Percentiles rank a stretch among this genome's conserved stretches.
phyloP scores from a whole-genome alignment of 768 basidiomycete species.

The Xanthoconium stramineum region DNA sequence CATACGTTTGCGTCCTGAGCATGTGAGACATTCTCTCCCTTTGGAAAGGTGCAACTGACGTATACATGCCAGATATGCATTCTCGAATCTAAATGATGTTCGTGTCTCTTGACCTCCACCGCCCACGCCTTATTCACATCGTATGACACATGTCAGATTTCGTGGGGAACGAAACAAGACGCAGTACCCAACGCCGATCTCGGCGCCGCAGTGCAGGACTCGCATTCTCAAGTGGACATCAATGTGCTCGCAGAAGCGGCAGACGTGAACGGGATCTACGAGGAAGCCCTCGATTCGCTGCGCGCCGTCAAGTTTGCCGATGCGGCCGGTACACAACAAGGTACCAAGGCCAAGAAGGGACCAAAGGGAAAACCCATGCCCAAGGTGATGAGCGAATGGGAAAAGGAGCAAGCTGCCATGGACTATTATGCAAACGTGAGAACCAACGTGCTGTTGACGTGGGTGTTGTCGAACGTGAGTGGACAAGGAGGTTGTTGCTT shows the following conservation, averaged over 20 bases:
- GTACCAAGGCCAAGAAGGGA: slow-evolving; percentile 8
- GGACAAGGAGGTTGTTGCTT: not conserved
- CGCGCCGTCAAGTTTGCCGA: slow-evolving; percentile 48
- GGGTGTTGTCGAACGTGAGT: slow-evolving; percentile 82
- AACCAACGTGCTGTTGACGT: slow-evolving; percentile 75
- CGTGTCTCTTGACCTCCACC: slow-evolving; percentile 3
- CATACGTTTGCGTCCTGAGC: slow-evolving; percentile 72
- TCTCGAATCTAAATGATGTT: slow-evolving; percentile 83
- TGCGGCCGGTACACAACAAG: not conserved
- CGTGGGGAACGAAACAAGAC: slow-evolving; percentile 97
- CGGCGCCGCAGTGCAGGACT: slow-evolving; percentile 79
- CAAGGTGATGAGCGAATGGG: slow-evolving; percentile 41
- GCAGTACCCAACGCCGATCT: slow-evolving; percentile 70
- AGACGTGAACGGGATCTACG: slow-evolving; percentile 80
- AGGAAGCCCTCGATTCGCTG: slow-evolving; percentile 77
- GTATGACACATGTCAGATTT: slow-evolving; percentile 48
- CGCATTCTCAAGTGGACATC: slow-evolving; percentile 79
- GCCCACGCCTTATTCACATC: slow-evolving; percentile 9
- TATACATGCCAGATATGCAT: slow-evolving; percentile 62
- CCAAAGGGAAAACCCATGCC: slow-evolving; percentile 12
- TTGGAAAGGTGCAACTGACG: slow-evolving; percentile 18
- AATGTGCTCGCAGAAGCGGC: slow-evolving; percentile 80
- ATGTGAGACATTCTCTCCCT: slow-evolving; percentile 42
- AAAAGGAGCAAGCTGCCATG: slow-evolving; percentile 71
- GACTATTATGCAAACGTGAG: slow-evolving; percentile 88